phyloP scores from a whole-genome alignment of 495 filamentous ascomycete species.

The Penicillium simplicissimum region DNA sequence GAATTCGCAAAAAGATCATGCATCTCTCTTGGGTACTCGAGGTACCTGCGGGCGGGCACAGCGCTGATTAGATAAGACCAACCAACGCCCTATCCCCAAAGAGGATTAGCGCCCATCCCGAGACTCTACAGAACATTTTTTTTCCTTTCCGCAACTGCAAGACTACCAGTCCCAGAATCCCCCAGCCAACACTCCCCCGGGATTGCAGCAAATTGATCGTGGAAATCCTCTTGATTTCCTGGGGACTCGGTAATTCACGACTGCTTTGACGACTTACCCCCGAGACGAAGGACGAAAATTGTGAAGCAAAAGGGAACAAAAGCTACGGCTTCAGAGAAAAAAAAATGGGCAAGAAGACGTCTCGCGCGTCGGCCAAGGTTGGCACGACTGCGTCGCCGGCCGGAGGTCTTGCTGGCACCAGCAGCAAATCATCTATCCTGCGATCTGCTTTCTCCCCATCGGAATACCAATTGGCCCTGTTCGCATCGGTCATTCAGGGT shows the following conservation, averaged over 20 bases:
- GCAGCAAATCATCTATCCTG: constrained; percentile 52
- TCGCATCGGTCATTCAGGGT: constrained; percentile 61
- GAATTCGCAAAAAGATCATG: not conserved
- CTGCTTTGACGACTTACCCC: not conserved
- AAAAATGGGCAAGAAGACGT: constrained; percentile 55
- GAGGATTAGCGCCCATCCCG: constrained; percentile 36
- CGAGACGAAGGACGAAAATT: constrained; percentile 6
- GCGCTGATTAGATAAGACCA: constrained; percentile 44
- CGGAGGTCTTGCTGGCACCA: constrained; percentile 36
- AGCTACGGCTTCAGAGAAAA: constrained; percentile 15
- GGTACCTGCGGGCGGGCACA: not conserved
- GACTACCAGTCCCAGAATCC: constrained; percentile 37
- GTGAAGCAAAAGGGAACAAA: constrained; percentile 11
- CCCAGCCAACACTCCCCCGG: constrained; percentile 27
- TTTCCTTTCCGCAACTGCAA: constrained; percentile 43
- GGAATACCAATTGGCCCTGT: constrained; percentile 56
- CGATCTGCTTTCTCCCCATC: constrained; percentile 57
- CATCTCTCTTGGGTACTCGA: not conserved
- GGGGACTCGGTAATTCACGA: not conserved
- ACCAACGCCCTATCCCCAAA: constrained; percentile 31
- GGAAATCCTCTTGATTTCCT: constrained; percentile 11
- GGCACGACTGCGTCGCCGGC: constrained; percentile 50
- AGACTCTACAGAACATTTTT: constrained; percentile 52
- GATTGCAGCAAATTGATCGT: constrained; percentile 24
- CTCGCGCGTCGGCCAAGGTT: constrained; percentile 47